A percentile compares a stretch with the other conserved stretches of the same genome.
These are phyloP conservation scores for Botryotinia convoluta DNA, from an alignment of 2,329 filamentous ascomycete species.

Conservation along the genomic window DNA sequence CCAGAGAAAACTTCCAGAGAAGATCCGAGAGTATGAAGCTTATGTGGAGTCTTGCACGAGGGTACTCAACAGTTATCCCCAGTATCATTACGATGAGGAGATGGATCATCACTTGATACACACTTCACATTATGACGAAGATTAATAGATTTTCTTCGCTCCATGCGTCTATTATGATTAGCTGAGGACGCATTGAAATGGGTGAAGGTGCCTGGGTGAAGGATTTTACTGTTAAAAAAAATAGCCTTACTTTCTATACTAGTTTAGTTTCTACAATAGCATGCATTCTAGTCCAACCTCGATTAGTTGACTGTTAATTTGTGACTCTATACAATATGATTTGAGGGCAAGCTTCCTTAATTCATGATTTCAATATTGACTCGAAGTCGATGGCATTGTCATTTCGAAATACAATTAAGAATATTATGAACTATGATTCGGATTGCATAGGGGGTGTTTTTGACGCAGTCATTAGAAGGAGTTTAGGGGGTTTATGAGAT, in stretches of 20 bases:
- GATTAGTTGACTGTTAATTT: not conserved
- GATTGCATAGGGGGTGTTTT: too few species aligned
- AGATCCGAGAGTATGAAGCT: accelerated
- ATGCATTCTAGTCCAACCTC: not conserved
- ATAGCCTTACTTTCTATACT: not conserved
- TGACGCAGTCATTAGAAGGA: too few species aligned
- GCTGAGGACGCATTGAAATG: not conserved
- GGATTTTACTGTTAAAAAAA: not conserved
- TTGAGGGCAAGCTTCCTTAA: too few species aligned
- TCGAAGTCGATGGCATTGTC: too few species aligned
- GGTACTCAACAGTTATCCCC: not conserved
- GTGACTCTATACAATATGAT: too few species aligned
- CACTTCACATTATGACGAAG: not conserved
- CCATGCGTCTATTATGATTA: not conserved
- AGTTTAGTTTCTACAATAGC: not conserved
- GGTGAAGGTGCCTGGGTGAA: not conserved
- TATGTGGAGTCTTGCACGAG: not conserved
- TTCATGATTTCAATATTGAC: accelerated
- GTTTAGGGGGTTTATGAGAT: too few species aligned
- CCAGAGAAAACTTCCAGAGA: accelerated
- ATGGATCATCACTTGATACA: not conserved
- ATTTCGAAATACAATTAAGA: too few species aligned
- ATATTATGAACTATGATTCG: too few species aligned
- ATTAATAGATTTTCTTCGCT: not conserved
- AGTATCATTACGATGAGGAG: not conserved